phyloP scores from a whole-genome alignment of 352 stramenopile species.

The Halophytophthora batemanensis region DNA sequence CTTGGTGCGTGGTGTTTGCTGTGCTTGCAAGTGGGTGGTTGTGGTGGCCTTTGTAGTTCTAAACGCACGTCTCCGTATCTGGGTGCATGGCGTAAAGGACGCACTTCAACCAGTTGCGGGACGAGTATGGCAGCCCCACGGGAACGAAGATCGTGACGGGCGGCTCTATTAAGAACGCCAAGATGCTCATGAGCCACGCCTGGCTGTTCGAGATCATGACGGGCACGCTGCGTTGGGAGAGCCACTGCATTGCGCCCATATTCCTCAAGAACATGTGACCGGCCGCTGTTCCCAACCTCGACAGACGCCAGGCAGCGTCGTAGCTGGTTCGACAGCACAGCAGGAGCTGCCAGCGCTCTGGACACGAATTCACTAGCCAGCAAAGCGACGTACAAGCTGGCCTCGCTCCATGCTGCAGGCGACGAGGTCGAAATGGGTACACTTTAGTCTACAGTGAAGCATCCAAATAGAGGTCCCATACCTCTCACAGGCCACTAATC shows the following conservation, averaged over 20 bases:
- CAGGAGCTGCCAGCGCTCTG: no score
- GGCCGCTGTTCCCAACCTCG: neutral
- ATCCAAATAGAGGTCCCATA: no score
- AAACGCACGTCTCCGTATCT: neutral
- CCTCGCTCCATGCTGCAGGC: no score
- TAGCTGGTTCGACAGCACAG: no score
- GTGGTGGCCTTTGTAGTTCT: neutral
- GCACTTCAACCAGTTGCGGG: conserved; percentile 51
- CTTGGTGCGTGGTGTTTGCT: conserved; percentile 33
- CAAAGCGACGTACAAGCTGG: no score
- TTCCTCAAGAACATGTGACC: conserved; percentile 34
- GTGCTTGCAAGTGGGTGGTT: no score
- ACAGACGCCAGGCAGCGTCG: neutral
- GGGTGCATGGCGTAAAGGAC: conserved; percentile 24
- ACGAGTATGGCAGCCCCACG: conserved; percentile 28
- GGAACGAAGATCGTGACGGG: conserved; percentile 55
- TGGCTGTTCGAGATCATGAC: conserved; percentile 71
- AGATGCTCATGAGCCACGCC: conserved; percentile 49
- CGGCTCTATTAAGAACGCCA: conserved; percentile 47
- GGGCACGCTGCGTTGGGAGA: conserved; percentile 62
- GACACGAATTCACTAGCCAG: no score
- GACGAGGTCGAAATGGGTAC: no score
- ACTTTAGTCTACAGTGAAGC: no score
- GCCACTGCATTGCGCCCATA: conserved; percentile 37
- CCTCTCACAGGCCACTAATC: no score